These are phyloP conservation scores for Thamnidium elegans DNA, from an alignment of 192 early-diverging fungal species.

Conservation along the genomic window DNA sequence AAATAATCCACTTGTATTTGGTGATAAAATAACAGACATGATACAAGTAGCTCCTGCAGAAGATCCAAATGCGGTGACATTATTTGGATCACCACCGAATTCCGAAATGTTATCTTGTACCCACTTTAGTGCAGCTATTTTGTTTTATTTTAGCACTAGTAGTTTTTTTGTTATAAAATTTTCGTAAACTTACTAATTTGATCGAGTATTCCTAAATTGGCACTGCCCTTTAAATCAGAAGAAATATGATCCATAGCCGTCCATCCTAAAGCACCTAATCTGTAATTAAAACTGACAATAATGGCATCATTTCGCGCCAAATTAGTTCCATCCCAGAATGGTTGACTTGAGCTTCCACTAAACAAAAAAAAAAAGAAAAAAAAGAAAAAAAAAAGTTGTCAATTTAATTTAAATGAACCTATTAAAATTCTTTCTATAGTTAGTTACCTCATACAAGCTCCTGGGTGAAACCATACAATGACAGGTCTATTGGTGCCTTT, in stretches of 20 bases:
- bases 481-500: slow-evolving; percentile 47
- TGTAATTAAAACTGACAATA: slow-evolving; percentile 53
- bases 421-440: neutral
- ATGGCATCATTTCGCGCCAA: slow-evolving; percentile 31
- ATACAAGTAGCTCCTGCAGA: slow-evolving; percentile 51
- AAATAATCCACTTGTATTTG: slow-evolving; percentile 38
- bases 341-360: slow-evolving; percentile 35
- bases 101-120: slow-evolving; percentile 57
- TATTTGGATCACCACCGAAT: slow-evolving; percentile 59
- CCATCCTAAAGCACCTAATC: slow-evolving; percentile 55
- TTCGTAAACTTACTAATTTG: slow-evolving; percentile 20
- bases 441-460: slow-evolving; percentile 42
- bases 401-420: neutral
- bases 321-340: slow-evolving; percentile 43
- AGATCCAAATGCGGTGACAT: slow-evolving; percentile 58
- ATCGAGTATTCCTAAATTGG: slow-evolving; percentile 30
- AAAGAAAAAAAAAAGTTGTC: neutral
- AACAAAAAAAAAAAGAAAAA: neutral
- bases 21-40: slow-evolving; percentile 42
- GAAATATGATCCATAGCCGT: slow-evolving; percentile 23
- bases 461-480: slow-evolving; percentile 60
- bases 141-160: neutral
- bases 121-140: slow-evolving; percentile 51
- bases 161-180: neutral
- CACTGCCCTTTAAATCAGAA: slow-evolving; percentile 5